These are phyloP conservation scores for Barnettozyma pratensis DNA, from an alignment of 805 yeast genomes.

Conservation along the genomic window DNA sequence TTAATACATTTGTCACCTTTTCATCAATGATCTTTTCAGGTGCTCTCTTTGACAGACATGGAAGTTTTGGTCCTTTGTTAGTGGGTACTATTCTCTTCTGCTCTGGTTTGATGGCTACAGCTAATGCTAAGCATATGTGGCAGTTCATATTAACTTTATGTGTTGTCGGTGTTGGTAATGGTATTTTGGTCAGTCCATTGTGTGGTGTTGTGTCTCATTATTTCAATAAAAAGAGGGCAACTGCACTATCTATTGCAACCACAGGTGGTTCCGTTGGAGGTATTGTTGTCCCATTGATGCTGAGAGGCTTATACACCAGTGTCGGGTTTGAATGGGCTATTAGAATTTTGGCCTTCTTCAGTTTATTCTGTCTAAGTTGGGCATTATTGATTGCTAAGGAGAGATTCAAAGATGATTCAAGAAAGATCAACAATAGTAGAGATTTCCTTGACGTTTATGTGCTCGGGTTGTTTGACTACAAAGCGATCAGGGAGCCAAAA, in stretches of 20 bases:
- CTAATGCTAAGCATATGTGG: constrained; percentile 46
- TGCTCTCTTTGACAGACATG: constrained; percentile 74
- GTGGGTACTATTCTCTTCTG: constrained; percentile 41
- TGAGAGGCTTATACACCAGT: constrained; percentile 41
- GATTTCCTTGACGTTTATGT: constrained; percentile 19
- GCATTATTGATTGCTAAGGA: constrained; percentile 37
- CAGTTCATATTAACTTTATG: constrained; percentile 61
- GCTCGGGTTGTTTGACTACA: constrained; percentile 33
- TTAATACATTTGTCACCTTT: constrained; percentile 48
- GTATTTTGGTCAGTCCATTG: constrained; percentile 55
- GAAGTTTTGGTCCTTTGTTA: constrained; percentile 82
- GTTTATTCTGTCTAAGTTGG: constrained; percentile 32
- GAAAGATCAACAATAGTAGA: constrained; percentile 5
- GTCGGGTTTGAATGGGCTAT: constrained; percentile 61
- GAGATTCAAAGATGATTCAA: constrained; percentile 26
- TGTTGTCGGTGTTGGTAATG: constrained; percentile 54
- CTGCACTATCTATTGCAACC: constrained; percentile 46
- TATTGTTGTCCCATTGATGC: constrained; percentile 47
- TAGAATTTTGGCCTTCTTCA: constrained; percentile 45
- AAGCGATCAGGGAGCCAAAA: constrained; percentile 36
- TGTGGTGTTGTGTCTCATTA: constrained; percentile 62
- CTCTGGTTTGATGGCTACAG: constrained; percentile 52
- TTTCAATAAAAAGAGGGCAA: constrained; percentile 56
- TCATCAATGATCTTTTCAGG: constrained; percentile 55
- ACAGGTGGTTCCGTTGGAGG: constrained; percentile 58